Evolutionary conservation across 371 early-diverging fungal species (phyloP), one percentile per base, ranked within the genome.

Genomic region (Sanchytrium tribonematis): DNA sequence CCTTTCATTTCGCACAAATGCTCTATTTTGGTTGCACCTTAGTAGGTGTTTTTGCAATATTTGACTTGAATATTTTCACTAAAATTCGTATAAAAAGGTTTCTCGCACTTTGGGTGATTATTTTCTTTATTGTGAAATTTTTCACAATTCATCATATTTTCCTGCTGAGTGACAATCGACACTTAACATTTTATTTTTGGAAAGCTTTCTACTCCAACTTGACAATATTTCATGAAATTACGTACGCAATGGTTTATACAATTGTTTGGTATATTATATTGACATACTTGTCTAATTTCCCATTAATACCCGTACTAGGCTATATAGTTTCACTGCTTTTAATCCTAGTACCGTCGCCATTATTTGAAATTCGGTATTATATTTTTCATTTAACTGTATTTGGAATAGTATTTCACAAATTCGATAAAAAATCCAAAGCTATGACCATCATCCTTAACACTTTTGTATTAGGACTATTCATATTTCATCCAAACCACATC

Each of bases 1-100:
- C 82, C 0, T 29, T 87, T 29, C 91, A 97, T 76, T 72, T 91
- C 16, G 87, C 90, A 1, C 94, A 95, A 75, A 65, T 92, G 5
- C 81, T 89, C 66, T 97, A 97, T 78, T 93, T 86, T 78, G 73
- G 78, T 5, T 81, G 81, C 0, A 48, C 48, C 12, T 22, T 48
- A 22, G 5, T 48, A 12, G 48, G 48, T 12, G 5, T 48, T 5
- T 48, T 48, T 48, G 48, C 48, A 5, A 12, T 48, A 48, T 48
- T 12, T 22, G n/a, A n/a, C n/a, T n/a, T n/a, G n/a, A n/a, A n/a
- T n/a, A n/a, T n/a, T n/a, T n/a, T n/a, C n/a, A 48, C 48, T 22
- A 48, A 48, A 12, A 48, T 48, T 5, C 48, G 22, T 22, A 48
- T 22, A 12, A 22, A 12, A 12, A 5, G 48, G 48, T 48, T 48